Base-by-base conservation (phyloP, 2,329 filamentous ascomycete genomes). In the Akanthomyces dipterigenus region DNA sequence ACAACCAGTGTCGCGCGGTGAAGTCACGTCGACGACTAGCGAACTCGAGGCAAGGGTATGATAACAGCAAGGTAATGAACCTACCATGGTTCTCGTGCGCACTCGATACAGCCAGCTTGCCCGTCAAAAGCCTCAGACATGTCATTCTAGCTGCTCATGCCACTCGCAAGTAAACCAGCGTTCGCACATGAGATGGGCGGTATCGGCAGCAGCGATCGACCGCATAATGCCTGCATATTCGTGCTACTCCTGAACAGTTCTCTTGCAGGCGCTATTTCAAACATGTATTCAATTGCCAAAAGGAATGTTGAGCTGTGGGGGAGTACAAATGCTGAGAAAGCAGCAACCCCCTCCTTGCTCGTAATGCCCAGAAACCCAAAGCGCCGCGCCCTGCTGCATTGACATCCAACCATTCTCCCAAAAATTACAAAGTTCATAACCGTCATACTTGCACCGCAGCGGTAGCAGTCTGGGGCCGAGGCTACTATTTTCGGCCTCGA, bases 401-500 rank as follows among this genome's bases (percentile, higher is more conserved):
- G 6, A 42, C 34, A 46, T 49, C 46, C 57, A 28, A 40, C 42
- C 49, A 31, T 34, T 54, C 38, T 42, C n/a, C 50, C 49, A 48
- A 55, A 20, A 55, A 55, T 20, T 28, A 11, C n/a, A 55, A 40
- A 49, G 40, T 18, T 26, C 24, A 1, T 51, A 22, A 42, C 38
- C 24, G 18, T 51, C 46, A 26, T 36, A 28, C 45, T 24, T 51
- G 22, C n/a, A 14, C 48, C 24, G 24, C 11, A 48, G 24, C 11
- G 7, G 7, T 20, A 6, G 22, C 24, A 16, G 5, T 31, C 36
- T 3, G 34, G n/a, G n/a, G 24, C 22, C 2, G 14, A 38, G 22
- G 22, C 50, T 40, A 48, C 50, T 54, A 79, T 71, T 83, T 87
- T 62, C 73, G 76, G 5, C 83, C 83, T 63, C 82, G 78, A 0